A percentile compares a stretch with the other conserved stretches of the same genome.
Evolutionary conservation across 345 rosid species (phyloP).

Genomic region (Gossypium bickii): DNA sequence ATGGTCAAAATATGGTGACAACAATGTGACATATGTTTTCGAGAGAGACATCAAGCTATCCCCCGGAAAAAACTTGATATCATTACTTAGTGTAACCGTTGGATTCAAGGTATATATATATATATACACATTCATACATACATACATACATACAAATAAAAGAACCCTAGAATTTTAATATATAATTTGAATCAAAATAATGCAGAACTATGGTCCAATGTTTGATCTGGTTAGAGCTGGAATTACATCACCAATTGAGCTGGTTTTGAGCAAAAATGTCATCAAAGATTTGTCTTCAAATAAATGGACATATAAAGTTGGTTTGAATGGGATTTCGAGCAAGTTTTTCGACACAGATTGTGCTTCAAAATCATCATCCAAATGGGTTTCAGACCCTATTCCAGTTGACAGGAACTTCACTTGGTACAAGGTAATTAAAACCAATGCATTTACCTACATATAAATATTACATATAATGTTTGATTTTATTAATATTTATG

Average conservation of each 20-base stretch:
- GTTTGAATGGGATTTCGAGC: slow-evolving; percentile 31
- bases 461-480: background rate
- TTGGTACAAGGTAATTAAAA: slow-evolving; percentile 46
- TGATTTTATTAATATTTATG: background rate
- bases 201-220: too few relatives aligned
- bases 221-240: too few relatives aligned
- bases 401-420: slow-evolving; percentile 19
- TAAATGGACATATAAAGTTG: slow-evolving; percentile 1
- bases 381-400: slow-evolving; percentile 17
- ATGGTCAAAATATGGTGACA: background rate
- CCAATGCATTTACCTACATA: background rate
- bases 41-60: slow-evolving; percentile 17
- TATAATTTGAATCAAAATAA: too few relatives aligned
- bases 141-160: too few relatives aligned
- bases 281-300: too few relatives aligned
- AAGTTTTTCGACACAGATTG: background rate
- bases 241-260: too few relatives aligned
- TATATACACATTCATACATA: background rate
- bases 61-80: slow-evolving; percentile 18
- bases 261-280: too few relatives aligned
- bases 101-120: slow-evolving; percentile 27
- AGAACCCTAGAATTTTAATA: too few relatives aligned
- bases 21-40: background rate
- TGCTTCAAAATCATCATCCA: background rate
- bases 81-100: slow-evolving; percentile 29